These are phyloP conservation scores for Backusella parvicylindrica DNA, from an alignment of 192 early-diverging fungal species.

Conservation along the genomic window DNA sequence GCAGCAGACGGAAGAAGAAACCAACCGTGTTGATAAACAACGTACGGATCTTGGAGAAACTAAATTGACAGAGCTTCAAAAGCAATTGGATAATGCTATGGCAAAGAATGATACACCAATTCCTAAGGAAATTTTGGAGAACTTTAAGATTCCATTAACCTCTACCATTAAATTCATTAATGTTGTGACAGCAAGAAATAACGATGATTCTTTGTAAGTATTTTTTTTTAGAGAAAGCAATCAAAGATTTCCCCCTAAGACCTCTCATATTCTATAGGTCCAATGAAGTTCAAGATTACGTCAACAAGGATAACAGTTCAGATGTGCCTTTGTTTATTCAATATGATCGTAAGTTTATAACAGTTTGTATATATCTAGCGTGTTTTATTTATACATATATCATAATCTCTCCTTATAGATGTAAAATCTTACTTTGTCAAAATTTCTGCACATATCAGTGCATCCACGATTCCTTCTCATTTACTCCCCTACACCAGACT, in stretches of 20 bases:
- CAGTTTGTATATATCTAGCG: neutral
- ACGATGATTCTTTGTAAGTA: constrained; percentile 39
- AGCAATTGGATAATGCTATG: constrained; percentile 44
- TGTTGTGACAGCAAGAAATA: constrained; percentile 42
- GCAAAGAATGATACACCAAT: constrained; percentile 48
- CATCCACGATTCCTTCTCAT: constrained; percentile 39
- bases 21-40: constrained; percentile 48
- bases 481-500: constrained; percentile 51
- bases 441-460: constrained; percentile 43
- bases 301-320: constrained; percentile 41
- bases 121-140: constrained; percentile 52
- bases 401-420: constrained; percentile 26
- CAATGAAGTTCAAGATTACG: constrained; percentile 45
- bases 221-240: neutral
- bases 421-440: constrained; percentile 53
- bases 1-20: constrained; percentile 45
- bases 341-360: constrained; percentile 47
- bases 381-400: neutral
- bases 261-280: constrained; percentile 18
- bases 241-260: neutral
- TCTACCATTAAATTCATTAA: constrained; percentile 52
- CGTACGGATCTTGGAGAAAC: constrained; percentile 38
- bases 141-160: constrained; percentile 48
- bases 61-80: constrained; percentile 45
- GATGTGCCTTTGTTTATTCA: constrained; percentile 52